These are phyloP conservation scores for Candolleomyces eurysporus DNA, from an alignment of 768 basidiomycete species.

Conservation along the genomic window DNA sequence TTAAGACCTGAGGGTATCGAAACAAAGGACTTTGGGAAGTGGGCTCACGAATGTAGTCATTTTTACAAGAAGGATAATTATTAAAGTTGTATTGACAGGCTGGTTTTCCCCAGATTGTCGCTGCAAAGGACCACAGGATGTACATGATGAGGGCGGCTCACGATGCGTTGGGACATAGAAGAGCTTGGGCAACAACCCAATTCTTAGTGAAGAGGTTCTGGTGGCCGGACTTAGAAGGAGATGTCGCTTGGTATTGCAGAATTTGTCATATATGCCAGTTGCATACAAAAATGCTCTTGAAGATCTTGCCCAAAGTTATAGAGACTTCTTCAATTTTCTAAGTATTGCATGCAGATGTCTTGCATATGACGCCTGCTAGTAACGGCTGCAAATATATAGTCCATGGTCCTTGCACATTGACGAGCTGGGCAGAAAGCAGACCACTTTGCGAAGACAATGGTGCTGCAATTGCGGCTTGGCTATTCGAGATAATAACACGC, in stretches of 20 bases:
- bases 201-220: no score
- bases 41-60: slow-evolving; percentile 15
- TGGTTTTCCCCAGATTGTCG: slow-evolving; percentile 17
- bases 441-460: slow-evolving; percentile 20
- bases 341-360: slow-evolving; percentile 19
- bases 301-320: slow-evolving; percentile 16
- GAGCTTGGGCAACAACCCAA: no score
- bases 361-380: no score
- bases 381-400: no score
- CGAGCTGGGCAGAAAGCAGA: no score
- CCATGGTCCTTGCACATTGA: no score
- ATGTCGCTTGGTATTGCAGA: slow-evolving; percentile 23
- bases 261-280: slow-evolving; percentile 23
- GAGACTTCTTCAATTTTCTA: slow-evolving; percentile 21
- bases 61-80: slow-evolving; percentile 15
- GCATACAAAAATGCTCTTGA: slow-evolving; percentile 14
- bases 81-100: slow-evolving; percentile 15
- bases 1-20: not conserved
- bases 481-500: slow-evolving; percentile 29
- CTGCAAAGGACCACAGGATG: slow-evolving; percentile 19
- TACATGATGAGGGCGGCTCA: slow-evolving; percentile 20
- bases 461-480: slow-evolving; percentile 17
- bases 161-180: no score
- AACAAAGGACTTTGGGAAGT: slow-evolving; percentile 4
- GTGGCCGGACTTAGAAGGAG: slow-evolving; percentile 21